phyloP scores from a whole-genome alignment of 164 flowering plant genomes.

The Hamamelis virginiana region DNA sequence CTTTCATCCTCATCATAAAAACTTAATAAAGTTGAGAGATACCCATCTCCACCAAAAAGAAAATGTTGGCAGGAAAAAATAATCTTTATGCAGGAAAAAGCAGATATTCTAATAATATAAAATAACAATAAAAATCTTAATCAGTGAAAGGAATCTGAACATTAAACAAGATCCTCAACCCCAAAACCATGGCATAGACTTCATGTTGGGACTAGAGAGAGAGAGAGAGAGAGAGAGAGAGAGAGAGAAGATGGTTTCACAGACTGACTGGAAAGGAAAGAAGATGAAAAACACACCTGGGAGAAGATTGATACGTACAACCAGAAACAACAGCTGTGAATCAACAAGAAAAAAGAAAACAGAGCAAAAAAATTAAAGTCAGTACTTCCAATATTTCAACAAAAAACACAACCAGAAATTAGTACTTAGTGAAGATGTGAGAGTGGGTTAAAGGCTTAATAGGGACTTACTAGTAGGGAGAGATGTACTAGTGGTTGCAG shows the following conservation, averaged over 20 bases:
- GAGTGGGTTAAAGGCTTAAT: not conserved
- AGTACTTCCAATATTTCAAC: too few species aligned
- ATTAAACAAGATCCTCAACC: not conserved
- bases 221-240: not conserved
- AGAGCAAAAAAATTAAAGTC: too few species aligned
- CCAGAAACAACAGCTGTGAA: constrained; percentile 31
- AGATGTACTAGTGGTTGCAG: constrained; percentile 35
- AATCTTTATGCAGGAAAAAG: too few species aligned
- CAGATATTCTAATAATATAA: too few species aligned
- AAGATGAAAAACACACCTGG: constrained; percentile 32
- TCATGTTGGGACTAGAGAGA: not conserved
- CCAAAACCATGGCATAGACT: not conserved
- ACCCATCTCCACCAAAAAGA: too few species aligned
- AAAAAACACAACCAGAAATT: too few species aligned
- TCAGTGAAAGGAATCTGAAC: too few species aligned
- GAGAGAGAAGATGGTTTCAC: not conserved
- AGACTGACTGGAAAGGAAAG: too few species aligned
- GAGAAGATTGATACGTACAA: constrained; percentile 41
- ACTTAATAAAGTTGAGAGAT: too few species aligned
- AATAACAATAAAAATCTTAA: too few species aligned
- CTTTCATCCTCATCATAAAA: too few species aligned
- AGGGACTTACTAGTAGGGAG: constrained; percentile 49
- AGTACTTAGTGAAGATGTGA: not conserved
- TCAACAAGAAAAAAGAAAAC: constrained; percentile 10
- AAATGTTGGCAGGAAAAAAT: too few species aligned